Evolutionary conservation across 177 flowering plant species (phyloP).

Genomic region (Tripterygium wilfordii): DNA sequence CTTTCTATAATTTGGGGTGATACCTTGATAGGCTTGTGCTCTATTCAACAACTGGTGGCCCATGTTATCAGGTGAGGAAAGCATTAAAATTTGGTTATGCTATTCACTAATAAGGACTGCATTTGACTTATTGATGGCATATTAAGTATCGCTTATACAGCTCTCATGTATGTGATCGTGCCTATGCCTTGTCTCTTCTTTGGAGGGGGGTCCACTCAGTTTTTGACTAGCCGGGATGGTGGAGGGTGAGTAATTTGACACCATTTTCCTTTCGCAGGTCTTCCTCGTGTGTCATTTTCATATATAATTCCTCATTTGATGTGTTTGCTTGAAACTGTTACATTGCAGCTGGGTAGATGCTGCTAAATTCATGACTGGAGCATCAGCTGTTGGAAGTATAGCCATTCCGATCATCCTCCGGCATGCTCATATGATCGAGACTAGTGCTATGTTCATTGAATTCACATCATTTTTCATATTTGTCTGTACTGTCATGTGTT

Average conservation of each 20-base stretch:
- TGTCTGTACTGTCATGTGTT: slow-evolving; percentile 87
- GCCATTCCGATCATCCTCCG: slow-evolving; percentile 92
- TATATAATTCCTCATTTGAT: no score
- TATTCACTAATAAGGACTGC: no score
- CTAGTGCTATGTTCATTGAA: slow-evolving; percentile 90
- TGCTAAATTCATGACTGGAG: slow-evolving; percentile 95
- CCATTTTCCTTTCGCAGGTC: no score
- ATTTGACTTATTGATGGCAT: slow-evolving; percentile 1
- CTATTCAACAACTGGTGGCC: slow-evolving; percentile 98
- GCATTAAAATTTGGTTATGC: no score
- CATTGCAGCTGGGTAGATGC: slow-evolving; percentile 77
- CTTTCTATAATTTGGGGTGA: no score
- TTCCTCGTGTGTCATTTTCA: no score
- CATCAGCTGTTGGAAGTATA: slow-evolving; percentile 89
- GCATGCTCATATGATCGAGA: slow-evolving; percentile 80
- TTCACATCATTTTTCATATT: slow-evolving; percentile 85
- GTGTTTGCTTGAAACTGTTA: neutral
- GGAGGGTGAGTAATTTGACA: slow-evolving; percentile 78
- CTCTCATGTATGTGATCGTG: slow-evolving; percentile 89
- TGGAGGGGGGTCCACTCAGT: slow-evolving; percentile 93
- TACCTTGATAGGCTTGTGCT: slow-evolving; percentile 95
- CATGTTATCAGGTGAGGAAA: slow-evolving; percentile 80
- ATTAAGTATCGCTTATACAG: slow-evolving; percentile 27
- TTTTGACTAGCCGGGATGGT: slow-evolving; percentile 83
- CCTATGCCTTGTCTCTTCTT: slow-evolving; percentile 98